Base-by-base conservation (phyloP, 768 basidiomycete genomes). In the Dentipellis sp. region DNA sequence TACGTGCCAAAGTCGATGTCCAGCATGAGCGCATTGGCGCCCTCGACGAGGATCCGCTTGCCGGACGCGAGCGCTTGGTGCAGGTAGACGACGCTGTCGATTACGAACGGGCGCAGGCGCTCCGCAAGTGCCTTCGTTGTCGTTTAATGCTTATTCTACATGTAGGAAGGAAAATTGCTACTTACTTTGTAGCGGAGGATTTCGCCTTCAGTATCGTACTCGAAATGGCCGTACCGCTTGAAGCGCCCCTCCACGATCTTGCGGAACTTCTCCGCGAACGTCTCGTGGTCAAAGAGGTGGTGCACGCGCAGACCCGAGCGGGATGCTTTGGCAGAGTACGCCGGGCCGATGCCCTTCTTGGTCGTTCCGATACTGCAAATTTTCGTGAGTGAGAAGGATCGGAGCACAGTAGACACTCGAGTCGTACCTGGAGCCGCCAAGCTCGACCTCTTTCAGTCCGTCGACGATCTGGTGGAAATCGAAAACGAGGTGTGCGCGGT, bases 391-490 rank as follows among this genome's bases (percentile, higher is more conserved):
- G 14, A 17, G 17, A 11, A n/a, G 17, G 12, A n/a, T 37, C 23
- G 39, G 7, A 47, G 46, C 50, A 36, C 45, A 21, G 22, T 35
- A 40, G 50, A 56, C 60, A 63, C 36, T 12, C 29, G 29, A 29
- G 29, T 54, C 64, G 42, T 62, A 85, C 85, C 86, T 90, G 1
- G 84, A 86, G 9, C 91, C 90, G 21, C 97, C 97, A 21, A 98
- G 81, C 69, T 98, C 97, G 39, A 93, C 91, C 70, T 99, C 97
- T 69, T 98, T 99, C 65, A 99, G 74, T 5, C 97, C 97, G 67
- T 99, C 97, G 29, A 98, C 97, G 66, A 98, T 97, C 75, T 99
- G 97, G 72, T 99, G 97, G 71, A 99, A 98, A 68, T 98, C 97
- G 66, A 99, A 94, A 36, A 99, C 97, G 58, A 99, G 84, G 60